A percentile compares a stretch with the other conserved stretches of the same genome.
Conservation (phyloP, 495 filamentous ascomycete genomes). For the Penicillium salamii region DNA sequence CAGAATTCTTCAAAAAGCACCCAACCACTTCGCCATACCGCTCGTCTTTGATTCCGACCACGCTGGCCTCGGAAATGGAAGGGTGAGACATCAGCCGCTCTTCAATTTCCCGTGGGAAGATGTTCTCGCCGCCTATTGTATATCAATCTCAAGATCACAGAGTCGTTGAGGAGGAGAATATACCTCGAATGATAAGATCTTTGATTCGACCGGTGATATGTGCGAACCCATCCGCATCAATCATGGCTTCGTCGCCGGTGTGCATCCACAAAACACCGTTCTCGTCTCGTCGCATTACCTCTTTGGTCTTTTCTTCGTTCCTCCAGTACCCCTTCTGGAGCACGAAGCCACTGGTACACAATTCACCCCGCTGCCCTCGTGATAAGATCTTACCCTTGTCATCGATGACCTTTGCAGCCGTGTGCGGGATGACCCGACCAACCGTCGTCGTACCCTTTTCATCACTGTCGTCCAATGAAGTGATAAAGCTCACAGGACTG, state of each 20-base stretch:
- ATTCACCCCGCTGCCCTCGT: conserved; percentile 63
- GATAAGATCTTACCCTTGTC: conserved; percentile 48
- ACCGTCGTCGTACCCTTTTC: conserved; percentile 37
- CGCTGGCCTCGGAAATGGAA: conserved; percentile 17
- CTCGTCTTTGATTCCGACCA: conserved; percentile 18
- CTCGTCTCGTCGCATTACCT: conserved; percentile 53
- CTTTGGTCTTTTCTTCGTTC: conserved; percentile 59
- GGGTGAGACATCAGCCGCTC: conserved; percentile 17
- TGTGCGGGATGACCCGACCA: conserved; percentile 70
- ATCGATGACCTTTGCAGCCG: conserved; percentile 68
- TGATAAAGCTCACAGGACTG: conserved; percentile 18
- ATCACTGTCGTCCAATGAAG: conserved; percentile 8
- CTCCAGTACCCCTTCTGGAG: conserved; percentile 83
- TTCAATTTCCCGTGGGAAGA: conserved; percentile 26
- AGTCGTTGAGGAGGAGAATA: conserved; percentile 3
- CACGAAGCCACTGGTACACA: conserved; percentile 70
- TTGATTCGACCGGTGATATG: conserved; percentile 56
- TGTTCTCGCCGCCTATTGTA: conserved; percentile 24
- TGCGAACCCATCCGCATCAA: conserved; percentile 22
- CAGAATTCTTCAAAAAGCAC: conserved; percentile 17
- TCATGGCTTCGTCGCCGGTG: conserved; percentile 22
- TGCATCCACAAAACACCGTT: conserved; percentile 22
- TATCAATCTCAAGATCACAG: not conserved
- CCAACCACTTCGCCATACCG: conserved; percentile 24
- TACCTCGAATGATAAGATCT: conserved; percentile 63